Evolutionary conservation across 78 protist species (phyloP).

Genomic region (Dictyostelium purpureum): DNA sequence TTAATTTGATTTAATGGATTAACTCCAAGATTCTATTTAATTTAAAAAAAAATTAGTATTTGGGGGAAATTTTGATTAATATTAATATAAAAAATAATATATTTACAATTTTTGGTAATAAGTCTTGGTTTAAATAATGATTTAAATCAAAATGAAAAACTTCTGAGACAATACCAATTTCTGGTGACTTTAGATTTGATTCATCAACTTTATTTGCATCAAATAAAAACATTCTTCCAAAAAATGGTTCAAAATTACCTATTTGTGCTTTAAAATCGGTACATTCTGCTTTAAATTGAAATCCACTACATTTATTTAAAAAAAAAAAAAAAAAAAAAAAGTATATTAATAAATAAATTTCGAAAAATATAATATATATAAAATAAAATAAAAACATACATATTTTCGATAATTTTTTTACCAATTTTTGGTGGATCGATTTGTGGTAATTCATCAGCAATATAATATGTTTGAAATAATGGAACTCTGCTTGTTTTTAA

Average conservation of each 20-base stretch:
- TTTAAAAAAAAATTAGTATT: background rate
- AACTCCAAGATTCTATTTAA: background rate
- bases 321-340: background rate
- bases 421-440: constrained; percentile 31
- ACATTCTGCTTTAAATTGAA: constrained; percentile 40
- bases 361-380: too few species aligned
- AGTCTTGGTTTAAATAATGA: constrained; percentile 5
- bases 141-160: constrained; percentile 74
- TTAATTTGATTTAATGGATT: constrained; percentile 4
- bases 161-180: constrained; percentile 30
- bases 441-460: constrained; percentile 1
- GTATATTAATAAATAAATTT: too few species aligned
- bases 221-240: constrained; percentile 77
- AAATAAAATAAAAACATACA: background rate
- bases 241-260: constrained; percentile 78
- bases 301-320: background rate
- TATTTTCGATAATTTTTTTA: background rate
- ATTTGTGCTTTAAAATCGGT: constrained; percentile 35
- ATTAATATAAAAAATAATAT: background rate
- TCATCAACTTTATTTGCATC: constrained; percentile 32
- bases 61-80: background rate
- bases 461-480: constrained; percentile 32
- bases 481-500: constrained; percentile 30
- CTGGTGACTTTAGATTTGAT: background rate
- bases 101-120: constrained; percentile 53